These are phyloP conservation scores for Pseudozyma tsukubaensis DNA, from an alignment of 1,284 basidiomycete genomes.

Conservation along the genomic window DNA sequence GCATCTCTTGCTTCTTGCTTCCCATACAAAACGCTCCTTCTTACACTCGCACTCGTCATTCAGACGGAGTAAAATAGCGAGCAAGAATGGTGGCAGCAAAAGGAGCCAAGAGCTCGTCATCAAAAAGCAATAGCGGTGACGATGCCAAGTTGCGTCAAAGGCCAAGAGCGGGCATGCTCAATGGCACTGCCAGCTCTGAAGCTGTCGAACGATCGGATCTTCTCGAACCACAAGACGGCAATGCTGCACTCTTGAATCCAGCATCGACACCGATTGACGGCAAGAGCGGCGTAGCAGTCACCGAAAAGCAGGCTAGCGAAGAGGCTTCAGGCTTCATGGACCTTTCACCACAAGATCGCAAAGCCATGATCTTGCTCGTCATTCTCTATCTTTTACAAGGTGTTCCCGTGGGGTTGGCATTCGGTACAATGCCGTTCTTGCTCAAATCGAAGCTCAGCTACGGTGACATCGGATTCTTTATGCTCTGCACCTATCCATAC, in stretches of 20 bases:
- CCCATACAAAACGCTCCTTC: not conserved
- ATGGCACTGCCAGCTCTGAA: conserved; percentile 29
- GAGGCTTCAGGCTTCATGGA: conserved; percentile 53
- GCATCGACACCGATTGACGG: conserved; percentile 19
- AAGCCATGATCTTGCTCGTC: conserved; percentile 84
- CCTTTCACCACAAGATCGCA: conserved; percentile 37
- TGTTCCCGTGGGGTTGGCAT: conserved; percentile 82
- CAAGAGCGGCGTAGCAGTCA: conserved; percentile 20
- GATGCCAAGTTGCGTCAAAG: conserved; percentile 22
- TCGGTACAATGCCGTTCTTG: conserved; percentile 94
- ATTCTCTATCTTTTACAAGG: conserved; percentile 93
- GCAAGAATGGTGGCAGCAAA: conserved; percentile 22
- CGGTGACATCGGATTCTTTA: conserved; percentile 94
- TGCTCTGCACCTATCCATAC: conserved; percentile 94
- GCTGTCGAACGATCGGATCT: conserved; percentile 32
- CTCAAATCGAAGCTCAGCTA: conserved; percentile 94
- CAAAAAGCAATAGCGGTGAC: conserved; percentile 5
- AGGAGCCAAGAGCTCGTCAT: conserved; percentile 14
- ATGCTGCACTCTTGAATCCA: conserved; percentile 8
- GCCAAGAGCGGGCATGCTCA: conserved; percentile 25
- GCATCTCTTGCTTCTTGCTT: not conserved
- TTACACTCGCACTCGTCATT: not conserved
- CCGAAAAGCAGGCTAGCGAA: conserved; percentile 21
- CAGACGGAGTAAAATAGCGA: not conserved
- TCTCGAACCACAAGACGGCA: conserved; percentile 21